Percentiles rank a stretch among this genome's conserved stretches.
Conservation (phyloP, 2,329 filamentous ascomycete species). For the Xylariaceae sp. region DNA sequence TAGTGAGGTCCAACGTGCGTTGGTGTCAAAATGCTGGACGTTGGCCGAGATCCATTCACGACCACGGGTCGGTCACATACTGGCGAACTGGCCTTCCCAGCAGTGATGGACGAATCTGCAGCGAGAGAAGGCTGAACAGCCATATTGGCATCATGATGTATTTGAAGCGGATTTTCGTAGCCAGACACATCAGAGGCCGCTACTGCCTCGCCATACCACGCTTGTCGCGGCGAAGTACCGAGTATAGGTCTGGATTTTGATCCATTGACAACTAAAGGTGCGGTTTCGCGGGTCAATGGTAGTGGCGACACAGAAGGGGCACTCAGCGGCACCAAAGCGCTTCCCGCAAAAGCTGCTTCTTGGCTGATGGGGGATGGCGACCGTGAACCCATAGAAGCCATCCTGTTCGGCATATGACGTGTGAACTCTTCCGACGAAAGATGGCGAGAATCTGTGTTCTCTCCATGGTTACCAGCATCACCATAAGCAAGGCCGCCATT, state of each 20-base stretch:
- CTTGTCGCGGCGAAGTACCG: conserved; percentile 28
- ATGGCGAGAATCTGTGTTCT: conserved; percentile 39
- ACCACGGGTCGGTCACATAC: conserved; percentile 44
- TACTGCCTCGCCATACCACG: conserved; percentile 26
- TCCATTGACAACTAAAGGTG: conserved; percentile 41
- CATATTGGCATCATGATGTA: conserved; percentile 32
- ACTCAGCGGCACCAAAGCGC: conserved; percentile 37
- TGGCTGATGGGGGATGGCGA: conserved; percentile 50
- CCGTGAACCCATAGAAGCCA: conserved; percentile 49
- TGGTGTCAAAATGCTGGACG: conserved; percentile 10
- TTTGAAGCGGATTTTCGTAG: conserved; percentile 37
- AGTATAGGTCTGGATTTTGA: conserved; percentile 32
- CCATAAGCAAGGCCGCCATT: conserved; percentile 44
- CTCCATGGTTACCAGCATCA: conserved; percentile 38
- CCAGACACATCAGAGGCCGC: conserved; percentile 27
- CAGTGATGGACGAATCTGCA: conserved; percentile 18
- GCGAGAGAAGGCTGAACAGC: conserved; percentile 22
- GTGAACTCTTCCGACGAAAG: conserved; percentile 51
- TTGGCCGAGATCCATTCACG: conserved; percentile 34
- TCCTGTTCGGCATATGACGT: conserved; percentile 50
- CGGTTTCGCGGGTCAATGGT: conserved; percentile 33
- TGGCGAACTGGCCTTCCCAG: conserved; percentile 26
- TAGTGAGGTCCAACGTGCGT: conserved; percentile 22
- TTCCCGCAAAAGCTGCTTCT: conserved; percentile 34
- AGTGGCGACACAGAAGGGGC: conserved; percentile 37